Conservation (phyloP, 305 asterid species). For the Fraxinus xanthoxyloides region DNA sequence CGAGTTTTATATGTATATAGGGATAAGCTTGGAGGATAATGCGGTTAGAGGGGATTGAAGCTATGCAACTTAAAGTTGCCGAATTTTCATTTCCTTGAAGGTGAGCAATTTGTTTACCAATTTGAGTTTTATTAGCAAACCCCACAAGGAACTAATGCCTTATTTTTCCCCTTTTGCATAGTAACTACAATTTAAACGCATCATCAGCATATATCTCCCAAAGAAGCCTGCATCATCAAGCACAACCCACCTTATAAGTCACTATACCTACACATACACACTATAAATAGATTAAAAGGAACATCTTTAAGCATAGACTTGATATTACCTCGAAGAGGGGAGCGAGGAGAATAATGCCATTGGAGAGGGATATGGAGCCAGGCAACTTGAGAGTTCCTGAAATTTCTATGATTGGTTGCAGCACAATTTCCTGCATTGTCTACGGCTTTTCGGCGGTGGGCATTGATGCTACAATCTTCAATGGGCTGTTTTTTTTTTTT, state of each 20-base stretch:
- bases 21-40: neutral
- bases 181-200: neutral
- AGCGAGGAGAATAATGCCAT: too few relatives aligned
- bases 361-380: too few relatives aligned
- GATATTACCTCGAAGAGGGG: too few relatives aligned
- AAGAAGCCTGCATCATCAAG: neutral
- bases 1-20: too few relatives aligned
- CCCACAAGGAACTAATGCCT: neutral
- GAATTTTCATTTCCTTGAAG: neutral
- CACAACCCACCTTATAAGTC: neutral
- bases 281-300: too few relatives aligned
- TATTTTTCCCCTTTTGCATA: neutral
- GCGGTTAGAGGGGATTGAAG: neutral
- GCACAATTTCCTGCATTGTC: too few relatives aligned
- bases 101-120: neutral
- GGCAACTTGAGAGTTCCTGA: too few relatives aligned
- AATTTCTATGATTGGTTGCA: too few relatives aligned
- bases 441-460: too few relatives aligned
- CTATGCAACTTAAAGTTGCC: neutral
- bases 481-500: neutral
- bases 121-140: neutral
- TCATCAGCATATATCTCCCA: neutral
- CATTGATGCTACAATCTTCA: too few relatives aligned
- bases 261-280: too few relatives aligned
- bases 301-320: too few relatives aligned